phyloP scores from a whole-genome alignment of 2,329 filamentous ascomycete species.

The Sclerotinia subarctica region DNA sequence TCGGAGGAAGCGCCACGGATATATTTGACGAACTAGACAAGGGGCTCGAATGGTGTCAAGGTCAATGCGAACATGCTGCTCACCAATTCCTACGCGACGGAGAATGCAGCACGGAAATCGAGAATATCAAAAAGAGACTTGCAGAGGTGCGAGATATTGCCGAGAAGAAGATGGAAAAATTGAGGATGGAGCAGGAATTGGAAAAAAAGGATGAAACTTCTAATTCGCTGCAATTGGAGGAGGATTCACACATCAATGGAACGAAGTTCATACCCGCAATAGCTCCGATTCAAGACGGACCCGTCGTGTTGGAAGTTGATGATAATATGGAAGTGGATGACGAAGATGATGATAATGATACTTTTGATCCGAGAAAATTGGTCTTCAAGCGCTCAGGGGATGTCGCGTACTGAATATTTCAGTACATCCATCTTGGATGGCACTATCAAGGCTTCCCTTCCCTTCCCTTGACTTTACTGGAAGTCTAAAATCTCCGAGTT shows the following conservation, averaged over 20 bases:
- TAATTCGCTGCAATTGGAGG: conserved; percentile 18
- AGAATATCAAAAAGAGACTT: conserved; percentile 50
- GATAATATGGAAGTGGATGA: conserved; percentile 32
- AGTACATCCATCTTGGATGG: background rate
- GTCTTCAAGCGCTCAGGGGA: conserved; percentile 34
- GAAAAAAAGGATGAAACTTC: conserved; percentile 20
- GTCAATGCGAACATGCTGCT: conserved; percentile 79
- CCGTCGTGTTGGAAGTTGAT: conserved; percentile 26
- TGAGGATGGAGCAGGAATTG: conserved; percentile 27
- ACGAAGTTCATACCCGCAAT: background rate
- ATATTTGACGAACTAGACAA: conserved; percentile 74
- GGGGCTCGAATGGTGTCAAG: conserved; percentile 74
- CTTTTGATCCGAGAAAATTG: conserved; percentile 27
- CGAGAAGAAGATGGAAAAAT: conserved; percentile 31
- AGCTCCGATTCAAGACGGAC: background rate
- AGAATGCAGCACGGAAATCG: conserved; percentile 75
- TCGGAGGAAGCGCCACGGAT: conserved; percentile 38
- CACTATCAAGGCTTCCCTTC: background rate
- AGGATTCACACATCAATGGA: background rate
- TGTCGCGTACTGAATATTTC: conserved; percentile 19
- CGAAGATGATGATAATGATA: conserved; percentile 24
- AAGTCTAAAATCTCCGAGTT: background rate
- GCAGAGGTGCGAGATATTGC: conserved; percentile 53
- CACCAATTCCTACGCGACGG: conserved; percentile 88
- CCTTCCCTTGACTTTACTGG: background rate